Base-by-base conservation (phyloP, 805 yeast species). In the Priceomyces castillae region DNA sequence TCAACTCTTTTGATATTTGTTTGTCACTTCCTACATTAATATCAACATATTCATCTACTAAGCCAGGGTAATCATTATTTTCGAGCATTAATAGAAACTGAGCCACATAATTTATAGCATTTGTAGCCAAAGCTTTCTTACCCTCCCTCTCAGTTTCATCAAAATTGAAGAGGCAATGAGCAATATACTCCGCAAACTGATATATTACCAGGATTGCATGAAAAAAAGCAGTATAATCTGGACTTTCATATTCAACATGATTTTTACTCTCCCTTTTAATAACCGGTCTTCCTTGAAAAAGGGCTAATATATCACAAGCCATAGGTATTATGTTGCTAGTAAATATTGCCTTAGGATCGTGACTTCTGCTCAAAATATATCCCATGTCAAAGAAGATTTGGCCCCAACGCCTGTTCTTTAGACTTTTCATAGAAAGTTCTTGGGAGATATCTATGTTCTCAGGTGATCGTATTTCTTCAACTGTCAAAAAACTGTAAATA, bases 231-330 rank as follows among this genome's bases (percentile, higher is more conserved):
- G 84, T 77, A 72, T 90, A 94, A 40, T 87, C 92, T 25, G 86
- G 87, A 36, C 82, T 82, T 58, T 92, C 99, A 59, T 86, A 94
- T 58, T 90, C 97, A 7, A 92, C 90, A 61, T 92, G 99, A 46
- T 80, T 83, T 4, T 76, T 71, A 3, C 81, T 79, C 56, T 89
- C 96, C 46, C 98, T 73, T 47, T 73, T 77, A 53, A 88, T 66
- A 0, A 86, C 82, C 1, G 94, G 86, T 37, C 81, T 74, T 2
- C 96, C 90, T 61, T 89, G 94, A 53, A 89, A 86, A 25, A 88
- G 63, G 1, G 78, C 65, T 23, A 86, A 53, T 7, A 88, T 71
- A 49, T 85, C 88, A 35, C 86, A 76, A 1, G 84, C 71, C 65
- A 82, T 83, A 2, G 73, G 67, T 5, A 84, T 65, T 17, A 83